Percentiles rank a stretch among this genome's conserved stretches.
Evolutionary conservation across 1,284 basidiomycete species (phyloP).

Genomic region (Ustilago bromivora): DNA sequence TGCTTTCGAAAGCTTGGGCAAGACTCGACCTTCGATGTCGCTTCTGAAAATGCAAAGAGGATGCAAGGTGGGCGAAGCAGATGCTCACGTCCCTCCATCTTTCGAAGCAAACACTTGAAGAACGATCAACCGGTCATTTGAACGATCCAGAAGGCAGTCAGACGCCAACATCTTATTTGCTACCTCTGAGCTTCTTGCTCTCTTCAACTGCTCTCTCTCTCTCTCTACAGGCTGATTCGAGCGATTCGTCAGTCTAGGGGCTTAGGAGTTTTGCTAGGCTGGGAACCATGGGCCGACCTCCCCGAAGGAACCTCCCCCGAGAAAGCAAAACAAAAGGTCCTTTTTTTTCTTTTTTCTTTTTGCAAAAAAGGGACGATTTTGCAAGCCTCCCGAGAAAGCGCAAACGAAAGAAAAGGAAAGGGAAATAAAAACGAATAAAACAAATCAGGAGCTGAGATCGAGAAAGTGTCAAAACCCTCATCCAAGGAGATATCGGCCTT

Average conservation of each 20-base stretch:
- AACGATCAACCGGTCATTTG: background rate
- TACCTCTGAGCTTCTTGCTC: background rate
- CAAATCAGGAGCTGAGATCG: background rate
- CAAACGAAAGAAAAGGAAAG: background rate
- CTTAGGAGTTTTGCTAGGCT: background rate
- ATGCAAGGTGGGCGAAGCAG: background rate
- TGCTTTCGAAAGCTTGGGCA: background rate
- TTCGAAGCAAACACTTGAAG: background rate
- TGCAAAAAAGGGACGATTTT: background rate
- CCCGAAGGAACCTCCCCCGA: background rate
- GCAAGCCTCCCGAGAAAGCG: background rate
- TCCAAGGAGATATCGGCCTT: background rate
- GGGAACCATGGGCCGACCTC: background rate
- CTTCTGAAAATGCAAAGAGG: background rate
- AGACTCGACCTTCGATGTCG: background rate
- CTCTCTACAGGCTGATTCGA: background rate
- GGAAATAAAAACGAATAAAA: background rate
- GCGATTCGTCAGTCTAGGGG: background rate
- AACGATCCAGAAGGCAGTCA: background rate
- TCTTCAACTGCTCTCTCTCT: background rate
- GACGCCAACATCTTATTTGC: background rate
- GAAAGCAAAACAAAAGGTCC: background rate
- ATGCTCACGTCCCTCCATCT: background rate
- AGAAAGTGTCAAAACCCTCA: slow-evolving; percentile 6
- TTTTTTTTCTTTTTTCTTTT: background rate